phyloP scores from a whole-genome alignment of 441 rosid genomes.

The Populus tomentosa region DNA sequence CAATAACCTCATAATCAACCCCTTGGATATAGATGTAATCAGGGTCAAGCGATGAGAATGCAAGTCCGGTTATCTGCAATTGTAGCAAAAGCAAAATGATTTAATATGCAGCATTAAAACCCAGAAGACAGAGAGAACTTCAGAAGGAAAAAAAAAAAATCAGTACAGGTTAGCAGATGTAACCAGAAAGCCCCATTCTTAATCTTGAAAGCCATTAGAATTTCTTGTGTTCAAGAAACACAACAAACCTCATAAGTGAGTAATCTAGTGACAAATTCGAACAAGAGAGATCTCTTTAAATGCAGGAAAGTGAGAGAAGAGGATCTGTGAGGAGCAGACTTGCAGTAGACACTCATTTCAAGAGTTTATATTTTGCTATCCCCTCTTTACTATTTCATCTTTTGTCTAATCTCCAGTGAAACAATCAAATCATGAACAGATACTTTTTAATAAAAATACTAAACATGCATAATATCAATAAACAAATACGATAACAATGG shows the following conservation, averaged over 20 bases:
- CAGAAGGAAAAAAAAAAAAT: background rate
- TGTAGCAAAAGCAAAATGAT: conserved; percentile 8
- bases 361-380: background rate
- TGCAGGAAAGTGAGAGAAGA: background rate
- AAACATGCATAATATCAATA: background rate
- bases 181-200: background rate
- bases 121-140: background rate
- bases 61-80: conserved; percentile 59
- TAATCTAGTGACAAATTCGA: background rate
- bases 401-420: background rate
- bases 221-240: background rate
- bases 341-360: background rate
- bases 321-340: background rate
- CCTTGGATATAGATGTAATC: conserved; percentile 60
- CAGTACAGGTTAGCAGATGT: background rate
- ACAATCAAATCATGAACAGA: background rate
- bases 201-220: background rate
- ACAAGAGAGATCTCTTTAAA: background rate
- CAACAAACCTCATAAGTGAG: background rate
- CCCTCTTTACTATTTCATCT: background rate
- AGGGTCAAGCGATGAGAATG: conserved; percentile 56
- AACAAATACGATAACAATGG: background rate
- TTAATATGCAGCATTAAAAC: background rate
- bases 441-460: background rate
- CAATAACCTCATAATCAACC: conserved; percentile 62